phyloP scores from a whole-genome alignment of 306 rosid genomes.

The Quercus glauca region DNA sequence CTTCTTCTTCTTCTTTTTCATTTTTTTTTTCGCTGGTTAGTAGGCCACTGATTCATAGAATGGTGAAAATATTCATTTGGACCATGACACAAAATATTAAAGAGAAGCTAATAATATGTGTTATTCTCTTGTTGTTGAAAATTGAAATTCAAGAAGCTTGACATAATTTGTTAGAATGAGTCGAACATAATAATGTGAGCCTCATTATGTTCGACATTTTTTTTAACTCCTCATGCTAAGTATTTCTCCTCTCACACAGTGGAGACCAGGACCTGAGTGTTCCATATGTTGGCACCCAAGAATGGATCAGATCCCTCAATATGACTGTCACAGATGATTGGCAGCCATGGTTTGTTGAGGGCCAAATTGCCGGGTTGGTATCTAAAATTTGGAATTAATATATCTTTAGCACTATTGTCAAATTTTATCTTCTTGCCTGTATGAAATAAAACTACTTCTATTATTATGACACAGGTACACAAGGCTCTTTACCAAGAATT shows the following conservation, averaged over 20 bases:
- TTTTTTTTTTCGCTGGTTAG: too few relatives aligned
- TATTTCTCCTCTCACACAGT: constrained; percentile 11
- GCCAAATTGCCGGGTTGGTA: constrained; percentile 55
- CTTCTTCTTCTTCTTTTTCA: too few relatives aligned
- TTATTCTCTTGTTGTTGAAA: not conserved
- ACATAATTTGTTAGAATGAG: not conserved
- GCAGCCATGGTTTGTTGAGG: constrained; percentile 55
- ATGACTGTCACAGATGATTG: constrained; percentile 35
- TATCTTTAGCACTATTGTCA: not conserved
- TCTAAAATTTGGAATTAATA: not conserved
- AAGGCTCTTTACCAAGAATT: not conserved
- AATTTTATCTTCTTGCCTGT: not conserved
- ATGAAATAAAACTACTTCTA: not conserved
- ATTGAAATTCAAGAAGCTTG: not conserved
- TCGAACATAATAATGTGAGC: not conserved
- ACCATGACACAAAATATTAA: too few relatives aligned
- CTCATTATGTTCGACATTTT: not conserved
- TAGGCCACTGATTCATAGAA: too few relatives aligned
- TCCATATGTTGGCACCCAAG: constrained; percentile 37
- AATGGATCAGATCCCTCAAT: constrained; percentile 48
- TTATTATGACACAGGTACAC: not conserved
- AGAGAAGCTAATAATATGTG: too few relatives aligned
- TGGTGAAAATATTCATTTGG: too few relatives aligned
- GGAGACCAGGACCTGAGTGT: constrained; percentile 38
- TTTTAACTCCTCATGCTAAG: not conserved